These are phyloP conservation scores for Lentinula boryana DNA, from an alignment of 768 basidiomycete genomes.

Conservation along the genomic window DNA sequence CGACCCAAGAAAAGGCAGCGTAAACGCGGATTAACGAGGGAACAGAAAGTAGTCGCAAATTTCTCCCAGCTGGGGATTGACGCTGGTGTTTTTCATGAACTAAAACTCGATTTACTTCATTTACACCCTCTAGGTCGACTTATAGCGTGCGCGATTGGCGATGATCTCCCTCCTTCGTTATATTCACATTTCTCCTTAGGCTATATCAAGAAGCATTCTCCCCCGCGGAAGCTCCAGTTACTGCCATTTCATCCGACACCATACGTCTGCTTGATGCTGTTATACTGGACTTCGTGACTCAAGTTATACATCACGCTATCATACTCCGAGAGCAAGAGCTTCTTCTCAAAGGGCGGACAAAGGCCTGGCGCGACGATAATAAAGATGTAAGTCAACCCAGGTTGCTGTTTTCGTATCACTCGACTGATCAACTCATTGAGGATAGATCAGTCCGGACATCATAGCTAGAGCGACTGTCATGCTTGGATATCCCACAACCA, in stretches of 20 bases:
- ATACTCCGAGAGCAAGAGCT: constrained; percentile 54
- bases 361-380: constrained; percentile 47
- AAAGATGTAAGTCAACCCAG: constrained; percentile 7
- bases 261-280: constrained; percentile 40
- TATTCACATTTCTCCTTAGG: neutral
- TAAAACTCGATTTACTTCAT: constrained; percentile 46
- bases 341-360: constrained; percentile 50
- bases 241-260: constrained; percentile 42
- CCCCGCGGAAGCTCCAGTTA: neutral
- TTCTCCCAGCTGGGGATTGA: constrained; percentile 42
- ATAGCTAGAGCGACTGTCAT: neutral
- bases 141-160: constrained; percentile 27
- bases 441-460: neutral
- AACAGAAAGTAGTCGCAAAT: constrained; percentile 35
- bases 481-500: neutral
- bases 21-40: constrained; percentile 34
- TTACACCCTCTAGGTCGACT: constrained; percentile 30
- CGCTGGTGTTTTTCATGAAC: constrained; percentile 30
- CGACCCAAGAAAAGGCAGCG: constrained; percentile 10
- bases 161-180: neutral
- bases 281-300: constrained; percentile 44
- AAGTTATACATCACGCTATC: constrained; percentile 45
- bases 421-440: neutral
- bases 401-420: too few relatives aligned
- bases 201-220: neutral